Percentiles rank a stretch among this genome's conserved stretches.
phyloP scores from a whole-genome alignment of 1,284 basidiomycete species.

The Cystobasidium slooffiae region DNA sequence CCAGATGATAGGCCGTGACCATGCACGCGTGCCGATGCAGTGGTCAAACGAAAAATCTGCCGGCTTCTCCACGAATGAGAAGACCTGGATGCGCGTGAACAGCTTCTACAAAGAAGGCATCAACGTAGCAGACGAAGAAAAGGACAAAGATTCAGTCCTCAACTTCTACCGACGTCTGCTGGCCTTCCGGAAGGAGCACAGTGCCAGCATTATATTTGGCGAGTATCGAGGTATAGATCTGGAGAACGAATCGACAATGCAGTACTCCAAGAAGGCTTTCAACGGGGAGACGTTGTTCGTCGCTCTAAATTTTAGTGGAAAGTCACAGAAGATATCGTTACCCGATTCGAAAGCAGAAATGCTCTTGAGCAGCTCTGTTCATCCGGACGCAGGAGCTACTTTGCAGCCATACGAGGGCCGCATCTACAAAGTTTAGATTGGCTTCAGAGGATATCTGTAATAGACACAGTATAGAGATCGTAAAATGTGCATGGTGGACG shows the following conservation, averaged over 20 bases:
- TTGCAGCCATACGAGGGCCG: slow-evolving; percentile 33
- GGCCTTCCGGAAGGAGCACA: slow-evolving; percentile 32
- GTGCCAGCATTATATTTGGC: slow-evolving; percentile 17
- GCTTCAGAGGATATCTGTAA: background rate
- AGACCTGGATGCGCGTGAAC: slow-evolving; percentile 70
- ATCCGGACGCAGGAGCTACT: slow-evolving; percentile 1
- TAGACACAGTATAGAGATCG: too few species aligned
- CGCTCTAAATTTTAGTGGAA: slow-evolving; percentile 21
- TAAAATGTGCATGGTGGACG: too few species aligned
- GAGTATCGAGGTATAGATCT: slow-evolving; percentile 6
- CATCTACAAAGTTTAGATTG: slow-evolving; percentile 24
- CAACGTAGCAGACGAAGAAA: slow-evolving; percentile 65
- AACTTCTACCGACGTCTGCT: slow-evolving; percentile 36
- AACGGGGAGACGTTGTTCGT: slow-evolving; percentile 11
- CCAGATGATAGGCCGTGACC: slow-evolving; percentile 70
- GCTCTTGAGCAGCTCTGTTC: background rate
- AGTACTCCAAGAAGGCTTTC: slow-evolving; percentile 24
- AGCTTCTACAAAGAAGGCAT: slow-evolving; percentile 66
- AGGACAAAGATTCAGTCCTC: slow-evolving; percentile 56
- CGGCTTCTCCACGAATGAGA: slow-evolving; percentile 63
- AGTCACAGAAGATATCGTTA: slow-evolving; percentile 1
- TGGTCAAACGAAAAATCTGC: slow-evolving; percentile 66
- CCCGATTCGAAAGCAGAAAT: background rate
- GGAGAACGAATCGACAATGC: slow-evolving; percentile 28
- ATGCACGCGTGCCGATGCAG: slow-evolving; percentile 72